These are phyloP conservation scores for Phoma herbarum DNA, from an alignment of 2,329 filamentous ascomycete genomes.

Conservation along the genomic window DNA sequence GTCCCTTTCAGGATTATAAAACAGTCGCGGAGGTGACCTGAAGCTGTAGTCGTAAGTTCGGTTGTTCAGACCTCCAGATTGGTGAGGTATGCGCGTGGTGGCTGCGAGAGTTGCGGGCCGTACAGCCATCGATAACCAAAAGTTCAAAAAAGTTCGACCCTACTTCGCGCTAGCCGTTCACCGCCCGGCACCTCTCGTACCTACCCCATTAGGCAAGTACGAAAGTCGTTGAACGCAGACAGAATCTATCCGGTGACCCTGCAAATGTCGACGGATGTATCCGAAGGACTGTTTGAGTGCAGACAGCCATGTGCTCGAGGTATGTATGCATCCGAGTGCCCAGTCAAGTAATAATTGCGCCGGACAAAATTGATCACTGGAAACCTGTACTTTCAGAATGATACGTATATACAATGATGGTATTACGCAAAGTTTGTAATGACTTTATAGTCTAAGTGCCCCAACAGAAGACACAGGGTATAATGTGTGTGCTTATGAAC, in stretches of 20 bases:
- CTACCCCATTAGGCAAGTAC: conserved; percentile 3
- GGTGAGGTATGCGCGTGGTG: conserved; percentile 14
- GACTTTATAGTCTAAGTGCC: conserved; percentile 2
- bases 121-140: conserved; percentile 28
- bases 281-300: neutral
- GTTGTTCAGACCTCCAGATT: conserved; percentile 12
- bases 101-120: conserved; percentile 21
- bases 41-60: conserved; percentile 1
- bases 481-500: conserved; percentile 14
- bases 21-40: conserved; percentile 13
- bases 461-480: conserved; percentile 6
- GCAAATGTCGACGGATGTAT: conserved; percentile 1
- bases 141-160: neutral
- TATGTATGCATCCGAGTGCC: neutral
- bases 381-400: no score
- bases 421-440: neutral
- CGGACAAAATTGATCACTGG: neutral
- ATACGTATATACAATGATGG: no score
- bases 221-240: neutral
- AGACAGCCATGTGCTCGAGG: neutral
- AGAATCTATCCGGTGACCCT: neutral
- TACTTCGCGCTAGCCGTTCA: neutral
- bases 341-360: neutral
- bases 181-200: conserved; percentile 3
- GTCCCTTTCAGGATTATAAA: neutral